Conservation (phyloP, 768 basidiomycete genomes). For the Leccinum arenicola region DNA sequence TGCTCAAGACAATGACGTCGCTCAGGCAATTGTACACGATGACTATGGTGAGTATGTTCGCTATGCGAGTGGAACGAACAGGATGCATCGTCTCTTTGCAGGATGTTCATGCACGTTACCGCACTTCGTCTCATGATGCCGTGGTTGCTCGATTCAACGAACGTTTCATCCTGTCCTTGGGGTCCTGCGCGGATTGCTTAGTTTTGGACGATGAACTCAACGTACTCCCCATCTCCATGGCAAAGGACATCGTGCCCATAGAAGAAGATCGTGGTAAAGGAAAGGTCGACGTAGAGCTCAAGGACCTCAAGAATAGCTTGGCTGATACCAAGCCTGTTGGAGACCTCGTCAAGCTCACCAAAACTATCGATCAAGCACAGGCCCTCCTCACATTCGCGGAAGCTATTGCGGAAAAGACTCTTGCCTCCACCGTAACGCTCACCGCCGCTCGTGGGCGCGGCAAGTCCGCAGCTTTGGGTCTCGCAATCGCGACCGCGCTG, state of each 20-base stretch:
- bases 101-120: slow-evolving; percentile 95
- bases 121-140: slow-evolving; percentile 86
- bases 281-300: slow-evolving; percentile 62
- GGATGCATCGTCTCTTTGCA: slow-evolving; percentile 29
- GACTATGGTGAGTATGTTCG: slow-evolving; percentile 56
- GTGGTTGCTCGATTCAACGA: slow-evolving; percentile 97
- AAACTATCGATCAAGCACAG: slow-evolving; percentile 93
- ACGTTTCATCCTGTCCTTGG: slow-evolving; percentile 95
- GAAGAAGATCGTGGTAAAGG: slow-evolving; percentile 48
- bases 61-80: background rate
- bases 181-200: slow-evolving; percentile 88
- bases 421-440: slow-evolving; percentile 91
- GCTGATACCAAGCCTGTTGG: slow-evolving; percentile 84
- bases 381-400: slow-evolving; percentile 94
- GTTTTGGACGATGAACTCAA: slow-evolving; percentile 98
- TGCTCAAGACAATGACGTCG: slow-evolving; percentile 94
- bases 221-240: slow-evolving; percentile 91
- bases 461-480: slow-evolving; percentile 94
- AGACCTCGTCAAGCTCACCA: slow-evolving; percentile 84
- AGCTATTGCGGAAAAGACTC: slow-evolving; percentile 87
- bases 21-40: slow-evolving; percentile 89
- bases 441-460: slow-evolving; percentile 95
- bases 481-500: slow-evolving; percentile 90
- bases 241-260: slow-evolving; percentile 83
- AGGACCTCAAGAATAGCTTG: slow-evolving; percentile 73